Evolutionary conservation across 371 early-diverging fungal genomes (phyloP).

Genomic region (Rhizopus delemar): DNA sequence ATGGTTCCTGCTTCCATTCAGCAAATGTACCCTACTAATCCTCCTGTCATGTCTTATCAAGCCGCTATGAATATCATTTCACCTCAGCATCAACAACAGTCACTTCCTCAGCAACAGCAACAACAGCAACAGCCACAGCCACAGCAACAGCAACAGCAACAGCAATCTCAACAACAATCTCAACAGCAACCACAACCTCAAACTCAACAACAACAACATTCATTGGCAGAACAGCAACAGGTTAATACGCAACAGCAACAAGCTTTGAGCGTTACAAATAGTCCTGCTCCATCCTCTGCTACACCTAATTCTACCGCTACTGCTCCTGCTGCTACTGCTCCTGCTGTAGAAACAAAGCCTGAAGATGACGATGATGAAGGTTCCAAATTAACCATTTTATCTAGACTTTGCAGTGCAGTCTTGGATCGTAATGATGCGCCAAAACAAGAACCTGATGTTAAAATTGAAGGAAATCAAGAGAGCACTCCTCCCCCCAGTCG

Average conservation of each 20-base stretch:
- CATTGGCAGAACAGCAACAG: slow-evolving; percentile 22
- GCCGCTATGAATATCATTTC: slow-evolving; percentile 44
- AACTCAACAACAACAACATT: slow-evolving; percentile 23
- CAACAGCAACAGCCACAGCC: slow-evolving; percentile 22
- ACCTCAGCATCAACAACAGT: slow-evolving; percentile 29
- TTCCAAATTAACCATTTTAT: slow-evolving; percentile 46
- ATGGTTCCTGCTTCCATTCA: slow-evolving; percentile 37
- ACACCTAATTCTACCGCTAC: background rate
- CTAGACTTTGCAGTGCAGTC: slow-evolving; percentile 51
- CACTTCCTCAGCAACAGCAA: slow-evolving; percentile 20
- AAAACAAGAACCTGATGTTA: slow-evolving; percentile 22
- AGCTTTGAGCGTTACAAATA: background rate
- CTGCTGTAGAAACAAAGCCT: slow-evolving; percentile 9
- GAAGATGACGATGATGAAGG: slow-evolving; percentile 50
- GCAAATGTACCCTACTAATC: slow-evolving; percentile 35
- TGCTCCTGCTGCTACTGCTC: slow-evolving; percentile 4
- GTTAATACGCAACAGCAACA: slow-evolving; percentile 18
- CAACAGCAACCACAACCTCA: slow-evolving; percentile 3
- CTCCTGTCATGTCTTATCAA: slow-evolving; percentile 41
- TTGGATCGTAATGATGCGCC: slow-evolving; percentile 38
- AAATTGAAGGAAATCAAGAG: slow-evolving; percentile 20
- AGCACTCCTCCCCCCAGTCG: slow-evolving; percentile 38
- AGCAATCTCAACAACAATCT: slow-evolving; percentile 20
- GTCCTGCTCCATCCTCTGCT: background rate
- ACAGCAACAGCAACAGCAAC: slow-evolving; percentile 28